A percentile compares a stretch with the other conserved stretches of the same genome.
These are phyloP conservation scores for Phytophthora sojae DNA, from an alignment of 352 stramenopile species.

Conservation along the genomic window DNA sequence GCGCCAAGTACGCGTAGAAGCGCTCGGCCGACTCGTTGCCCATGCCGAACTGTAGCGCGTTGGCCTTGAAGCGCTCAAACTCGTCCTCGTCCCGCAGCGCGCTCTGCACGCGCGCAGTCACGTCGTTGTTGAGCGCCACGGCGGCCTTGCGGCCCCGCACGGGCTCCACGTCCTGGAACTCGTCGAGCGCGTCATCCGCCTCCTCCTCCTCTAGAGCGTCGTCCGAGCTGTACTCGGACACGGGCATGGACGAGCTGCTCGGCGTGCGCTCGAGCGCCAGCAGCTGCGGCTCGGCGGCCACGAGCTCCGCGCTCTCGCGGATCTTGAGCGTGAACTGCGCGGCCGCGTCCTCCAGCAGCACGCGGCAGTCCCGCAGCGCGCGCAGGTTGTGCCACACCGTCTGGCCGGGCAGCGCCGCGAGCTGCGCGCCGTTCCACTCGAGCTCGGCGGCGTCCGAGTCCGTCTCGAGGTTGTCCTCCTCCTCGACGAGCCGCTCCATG, in stretches of 20 bases:
- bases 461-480: constrained; percentile 65
- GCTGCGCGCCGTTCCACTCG: constrained; percentile 47
- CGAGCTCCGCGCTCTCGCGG: constrained; percentile 68
- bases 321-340: constrained; percentile 71
- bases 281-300: constrained; percentile 45
- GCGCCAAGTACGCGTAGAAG: constrained; percentile 77
- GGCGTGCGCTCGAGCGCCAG: constrained; percentile 39
- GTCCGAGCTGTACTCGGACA: constrained; percentile 67
- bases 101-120: constrained; percentile 67
- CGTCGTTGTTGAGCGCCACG: constrained; percentile 79
- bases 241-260: constrained; percentile 50
- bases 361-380: constrained; percentile 64
- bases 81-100: constrained; percentile 60
- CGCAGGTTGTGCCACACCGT: constrained; percentile 75
- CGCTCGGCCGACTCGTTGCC: constrained; percentile 63
- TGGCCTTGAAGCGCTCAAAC: constrained; percentile 82
- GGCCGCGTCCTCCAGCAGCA: constrained; percentile 45
- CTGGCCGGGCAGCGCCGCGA: constrained; percentile 51
- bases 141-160: constrained; percentile 80
- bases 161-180: constrained; percentile 82
- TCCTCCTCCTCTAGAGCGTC: constrained; percentile 14
- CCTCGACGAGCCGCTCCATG: constrained; percentile 66
- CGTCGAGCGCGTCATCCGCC: constrained; percentile 22
- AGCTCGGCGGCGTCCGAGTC: constrained; percentile 43
- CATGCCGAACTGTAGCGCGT: constrained; percentile 79